Percentiles rank a stretch among this genome's conserved stretches.
phyloP scores from a whole-genome alignment of 2,329 filamentous ascomycete genomes.

The Aspergillus pseudotamarii region DNA sequence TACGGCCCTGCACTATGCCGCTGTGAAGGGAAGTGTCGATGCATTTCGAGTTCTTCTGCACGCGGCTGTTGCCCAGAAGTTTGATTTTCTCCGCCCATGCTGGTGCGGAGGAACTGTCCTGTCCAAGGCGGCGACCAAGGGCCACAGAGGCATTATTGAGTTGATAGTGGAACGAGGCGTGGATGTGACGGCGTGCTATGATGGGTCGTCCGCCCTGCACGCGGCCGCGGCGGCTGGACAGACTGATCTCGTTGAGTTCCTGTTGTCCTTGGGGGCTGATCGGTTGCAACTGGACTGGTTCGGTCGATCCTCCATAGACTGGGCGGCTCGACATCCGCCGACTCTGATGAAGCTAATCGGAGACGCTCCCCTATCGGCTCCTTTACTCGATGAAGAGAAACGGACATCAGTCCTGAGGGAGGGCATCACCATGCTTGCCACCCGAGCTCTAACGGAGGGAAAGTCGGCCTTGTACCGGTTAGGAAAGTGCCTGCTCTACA shows the following conservation, averaged over 20 bases:
- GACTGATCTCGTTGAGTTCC: slow-evolving; percentile 3
- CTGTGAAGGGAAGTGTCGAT: neutral
- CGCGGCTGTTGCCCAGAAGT: neutral
- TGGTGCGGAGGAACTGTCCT: neutral
- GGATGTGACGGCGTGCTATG: neutral
- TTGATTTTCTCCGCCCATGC: neutral
- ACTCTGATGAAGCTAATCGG: neutral
- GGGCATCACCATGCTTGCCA: neutral
- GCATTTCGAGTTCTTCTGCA: slow-evolving; percentile 1
- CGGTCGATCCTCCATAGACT: slow-evolving; percentile 3
- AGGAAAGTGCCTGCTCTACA: slow-evolving; percentile 3
- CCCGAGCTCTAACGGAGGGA: neutral
- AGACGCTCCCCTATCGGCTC: too few relatives aligned
- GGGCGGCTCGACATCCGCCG: slow-evolving; percentile 1
- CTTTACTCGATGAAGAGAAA: neutral
- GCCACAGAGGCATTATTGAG: neutral
- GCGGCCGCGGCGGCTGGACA: slow-evolving; percentile 4
- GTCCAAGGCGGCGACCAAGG: neutral
- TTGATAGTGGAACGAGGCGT: neutral
- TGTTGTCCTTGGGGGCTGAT: neutral
- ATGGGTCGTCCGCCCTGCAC: neutral
- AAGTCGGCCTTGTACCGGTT: neutral
- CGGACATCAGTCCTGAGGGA: neutral
- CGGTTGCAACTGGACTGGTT: slow-evolving; percentile 2
- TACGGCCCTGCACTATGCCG: slow-evolving; percentile 1